A percentile compares a stretch with the other conserved stretches of the same genome.
Conservation (phyloP, 1,284 basidiomycete species). For the Irpex sp. region DNA sequence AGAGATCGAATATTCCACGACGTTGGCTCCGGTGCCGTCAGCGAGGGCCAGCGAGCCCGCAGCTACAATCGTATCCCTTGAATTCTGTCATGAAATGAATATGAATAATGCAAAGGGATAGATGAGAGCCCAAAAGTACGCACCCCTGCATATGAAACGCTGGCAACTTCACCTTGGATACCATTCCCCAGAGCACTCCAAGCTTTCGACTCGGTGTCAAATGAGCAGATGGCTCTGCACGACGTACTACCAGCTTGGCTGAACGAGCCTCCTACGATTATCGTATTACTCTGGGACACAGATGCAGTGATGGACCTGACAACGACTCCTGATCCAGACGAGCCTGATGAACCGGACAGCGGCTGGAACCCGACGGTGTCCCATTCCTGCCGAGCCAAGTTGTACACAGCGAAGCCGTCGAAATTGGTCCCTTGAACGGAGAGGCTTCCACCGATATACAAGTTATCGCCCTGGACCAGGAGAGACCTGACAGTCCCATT, state of each 20-base stretch:
- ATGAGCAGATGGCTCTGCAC: slow-evolving; percentile 81
- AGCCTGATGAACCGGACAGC: slow-evolving; percentile 50
- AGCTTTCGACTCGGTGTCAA: slow-evolving; percentile 63
- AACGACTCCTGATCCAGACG: slow-evolving; percentile 47
- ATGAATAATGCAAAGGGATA: not conserved
- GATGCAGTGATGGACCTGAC: slow-evolving; percentile 77
- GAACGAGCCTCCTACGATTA: slow-evolving; percentile 89
- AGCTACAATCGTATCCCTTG: slow-evolving; percentile 63
- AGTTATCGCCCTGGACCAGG: slow-evolving; percentile 56
- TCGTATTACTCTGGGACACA: slow-evolving; percentile 52
- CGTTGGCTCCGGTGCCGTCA: slow-evolving; percentile 28
- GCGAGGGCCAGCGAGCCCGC: slow-evolving; percentile 71
- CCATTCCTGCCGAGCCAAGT: slow-evolving; percentile 65
- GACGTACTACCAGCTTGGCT: slow-evolving; percentile 70
- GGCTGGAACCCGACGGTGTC: slow-evolving; percentile 51
- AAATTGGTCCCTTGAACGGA: slow-evolving; percentile 49
- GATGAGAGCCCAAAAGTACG: slow-evolving; percentile 21
- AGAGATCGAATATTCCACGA: slow-evolving; percentile 73
- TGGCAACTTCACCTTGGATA: slow-evolving; percentile 77
- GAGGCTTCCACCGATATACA: slow-evolving; percentile 85
- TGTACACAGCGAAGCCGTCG: slow-evolving; percentile 74
- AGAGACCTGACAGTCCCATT: slow-evolving; percentile 75
- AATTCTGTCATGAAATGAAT: slow-evolving; percentile 37
- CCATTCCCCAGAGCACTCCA: slow-evolving; percentile 86
- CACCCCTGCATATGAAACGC: slow-evolving; percentile 81